Evolutionary conservation across 345 rosid genomes (phyloP).

Genomic region (Carallia pectinifolia): DNA sequence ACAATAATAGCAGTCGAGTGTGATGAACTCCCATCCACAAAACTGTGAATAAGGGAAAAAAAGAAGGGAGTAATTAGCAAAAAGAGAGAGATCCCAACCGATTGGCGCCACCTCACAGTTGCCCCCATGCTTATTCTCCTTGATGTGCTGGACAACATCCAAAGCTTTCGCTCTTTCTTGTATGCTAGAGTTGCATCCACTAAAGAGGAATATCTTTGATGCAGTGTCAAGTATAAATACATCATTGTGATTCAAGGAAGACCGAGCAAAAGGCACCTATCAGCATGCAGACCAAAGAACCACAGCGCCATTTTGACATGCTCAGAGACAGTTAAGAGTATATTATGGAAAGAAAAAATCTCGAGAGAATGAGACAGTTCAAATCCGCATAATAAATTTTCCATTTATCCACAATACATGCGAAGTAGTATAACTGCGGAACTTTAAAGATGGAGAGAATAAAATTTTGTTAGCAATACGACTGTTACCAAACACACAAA

Average conservation of each 20-base stretch:
- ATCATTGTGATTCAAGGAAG: constrained; percentile 77
- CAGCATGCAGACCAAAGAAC: constrained; percentile 13
- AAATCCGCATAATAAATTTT: too few relatives aligned
- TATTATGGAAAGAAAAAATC: too few relatives aligned
- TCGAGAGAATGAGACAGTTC: too few relatives aligned
- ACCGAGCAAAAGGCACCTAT: constrained; percentile 77
- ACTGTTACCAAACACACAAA: neutral
- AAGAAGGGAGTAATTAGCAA: neutral
- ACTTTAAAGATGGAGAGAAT: neutral
- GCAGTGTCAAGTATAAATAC: constrained; percentile 77
- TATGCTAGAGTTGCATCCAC: constrained; percentile 75
- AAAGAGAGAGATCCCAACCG: constrained; percentile 43
- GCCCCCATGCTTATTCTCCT: constrained; percentile 70
- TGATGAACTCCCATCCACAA: constrained; percentile 5
- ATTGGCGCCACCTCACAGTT: constrained; percentile 77
- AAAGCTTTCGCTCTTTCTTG: constrained; percentile 90
- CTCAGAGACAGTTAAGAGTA: neutral
- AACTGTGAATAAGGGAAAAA: neutral
- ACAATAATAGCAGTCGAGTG: constrained; percentile 23
- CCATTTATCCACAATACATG: too few relatives aligned
- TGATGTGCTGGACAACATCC: constrained; percentile 77
- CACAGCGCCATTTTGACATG: neutral
- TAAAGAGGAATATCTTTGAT: constrained; percentile 77
- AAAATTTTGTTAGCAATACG: neutral
- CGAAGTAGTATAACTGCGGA: too few relatives aligned